A percentile compares a stretch with the other conserved stretches of the same genome.
These are phyloP conservation scores for Salix brachista DNA, from an alignment of 345 rosid genomes.

Conservation along the genomic window DNA sequence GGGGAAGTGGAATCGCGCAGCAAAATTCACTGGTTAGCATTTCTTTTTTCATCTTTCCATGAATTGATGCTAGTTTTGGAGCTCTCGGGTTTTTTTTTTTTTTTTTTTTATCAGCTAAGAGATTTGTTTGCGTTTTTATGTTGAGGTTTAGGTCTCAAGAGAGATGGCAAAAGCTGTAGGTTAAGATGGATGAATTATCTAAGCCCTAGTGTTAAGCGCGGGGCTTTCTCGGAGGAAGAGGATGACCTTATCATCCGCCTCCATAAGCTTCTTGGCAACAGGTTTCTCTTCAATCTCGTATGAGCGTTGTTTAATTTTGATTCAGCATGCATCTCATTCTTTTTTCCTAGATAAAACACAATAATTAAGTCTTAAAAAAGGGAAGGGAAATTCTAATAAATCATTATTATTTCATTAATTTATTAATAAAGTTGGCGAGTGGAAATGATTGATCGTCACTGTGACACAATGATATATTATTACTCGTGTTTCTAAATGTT, in stretches of 20 bases:
- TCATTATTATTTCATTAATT: no score
- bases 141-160: conserved; percentile 24
- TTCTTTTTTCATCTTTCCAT: background rate
- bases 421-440: no score
- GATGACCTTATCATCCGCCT: conserved; percentile 44
- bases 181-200: conserved; percentile 42
- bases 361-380: no score
- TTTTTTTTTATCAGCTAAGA: no score
- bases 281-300: conserved; percentile 13
- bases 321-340: background rate
- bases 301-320: background rate
- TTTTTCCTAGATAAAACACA: no score
- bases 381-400: no score
- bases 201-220: conserved; percentile 37
- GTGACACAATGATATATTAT: no score
- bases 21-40: conserved; percentile 42
- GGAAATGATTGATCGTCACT: no score
- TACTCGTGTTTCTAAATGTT: no score
- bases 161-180: conserved; percentile 45
- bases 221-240: conserved; percentile 37
- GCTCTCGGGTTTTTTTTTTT: background rate
- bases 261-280: conserved; percentile 40
- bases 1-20: conserved; percentile 60
- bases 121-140: background rate
- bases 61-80: background rate